Evolutionary conservation across 305 asterid species (phyloP), one percentile per base, ranked within the genome.

Genomic region (Caryopteris hybrid): DNA sequence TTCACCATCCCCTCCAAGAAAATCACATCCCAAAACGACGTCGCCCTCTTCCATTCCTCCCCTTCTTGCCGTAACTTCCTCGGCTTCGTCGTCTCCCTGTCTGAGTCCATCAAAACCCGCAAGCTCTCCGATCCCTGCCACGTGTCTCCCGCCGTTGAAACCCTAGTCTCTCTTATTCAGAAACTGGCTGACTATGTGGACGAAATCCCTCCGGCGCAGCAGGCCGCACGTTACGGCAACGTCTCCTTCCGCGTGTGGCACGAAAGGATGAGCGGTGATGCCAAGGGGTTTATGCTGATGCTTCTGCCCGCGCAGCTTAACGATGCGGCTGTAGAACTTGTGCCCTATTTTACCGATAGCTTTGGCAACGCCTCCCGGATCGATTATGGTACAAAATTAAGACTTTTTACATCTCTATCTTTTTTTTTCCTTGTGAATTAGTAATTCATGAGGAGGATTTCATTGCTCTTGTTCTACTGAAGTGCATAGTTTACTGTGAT

Each of bases 291-390:
- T 43, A 81, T 86, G 86, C 73, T 74, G 29, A 65, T 20, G 61
- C 36, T 92, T 38, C 84, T 92, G 56, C 86, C 88, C 41, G 52
- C 72, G 0, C 73, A 84, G 23, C 79, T 86, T 11, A 64, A 59
- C 3, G 84, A 65, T 14, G 96, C 95, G 0, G 57, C 77, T 4
- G 75, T 64, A 6, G 98, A 92, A 64, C 85, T 92, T 29, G 95
- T 85, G 69, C 92, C 91, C 2, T 92, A 92, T 65, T 86, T 88
- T 68, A 78, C 91, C 9, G 96, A 92, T 62, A 83, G 96, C 77
- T 92, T 92, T 66, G 98, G 98, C 71, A 89, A 92, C 22, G 79
- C 91, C 22, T 72, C 85, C 25, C 88, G 98, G 58, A 92, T 92
- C 31, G 98, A 89, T 76, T 92, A 84, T 45, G 98, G 96, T 91